Evolutionary conservation across 441 rosid genomes (phyloP).

Genomic region (Populus trichocarpa): DNA sequence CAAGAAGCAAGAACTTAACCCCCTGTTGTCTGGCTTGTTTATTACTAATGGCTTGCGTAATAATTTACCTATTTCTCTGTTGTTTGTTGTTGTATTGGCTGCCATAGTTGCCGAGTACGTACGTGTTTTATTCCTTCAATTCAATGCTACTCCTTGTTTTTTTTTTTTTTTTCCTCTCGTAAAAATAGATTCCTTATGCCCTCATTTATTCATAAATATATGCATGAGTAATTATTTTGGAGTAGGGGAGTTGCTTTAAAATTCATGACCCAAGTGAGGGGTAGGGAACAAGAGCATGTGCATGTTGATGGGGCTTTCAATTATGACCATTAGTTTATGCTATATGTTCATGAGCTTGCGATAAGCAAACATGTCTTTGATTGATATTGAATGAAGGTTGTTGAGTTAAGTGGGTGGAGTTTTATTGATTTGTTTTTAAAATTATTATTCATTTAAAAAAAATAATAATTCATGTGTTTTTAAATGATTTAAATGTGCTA

Average conservation of each 20-base stretch:
- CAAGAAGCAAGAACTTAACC: slow-evolving; percentile 53
- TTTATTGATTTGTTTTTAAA: not conserved
- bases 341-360: not conserved
- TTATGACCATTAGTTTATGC: slow-evolving; percentile 36
- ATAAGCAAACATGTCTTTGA: slow-evolving; percentile 13
- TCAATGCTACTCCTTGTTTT: slow-evolving; percentile 17
- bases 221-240: not conserved
- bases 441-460: too few species aligned
- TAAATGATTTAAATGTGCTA: too few species aligned
- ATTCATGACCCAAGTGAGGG: slow-evolving; percentile 11
- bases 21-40: slow-evolving; percentile 36
- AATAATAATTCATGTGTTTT: too few species aligned
- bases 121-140: slow-evolving; percentile 35
- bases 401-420: slow-evolving; percentile 6
- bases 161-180: not conserved
- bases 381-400: slow-evolving; percentile 3
- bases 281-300: slow-evolving; percentile 77
- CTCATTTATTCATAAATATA: not conserved
- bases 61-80: slow-evolving; percentile 9
- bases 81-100: slow-evolving; percentile 26
- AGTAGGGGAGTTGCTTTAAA: not conserved
- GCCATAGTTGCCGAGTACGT: slow-evolving; percentile 27
- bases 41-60: not conserved
- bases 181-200: slow-evolving; percentile 27
- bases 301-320: slow-evolving; percentile 46